Percentiles rank a stretch among this genome's conserved stretches.
Evolutionary conservation across 768 basidiomycete species (phyloP).

Genomic region (Clitopilus hobsonii): DNA sequence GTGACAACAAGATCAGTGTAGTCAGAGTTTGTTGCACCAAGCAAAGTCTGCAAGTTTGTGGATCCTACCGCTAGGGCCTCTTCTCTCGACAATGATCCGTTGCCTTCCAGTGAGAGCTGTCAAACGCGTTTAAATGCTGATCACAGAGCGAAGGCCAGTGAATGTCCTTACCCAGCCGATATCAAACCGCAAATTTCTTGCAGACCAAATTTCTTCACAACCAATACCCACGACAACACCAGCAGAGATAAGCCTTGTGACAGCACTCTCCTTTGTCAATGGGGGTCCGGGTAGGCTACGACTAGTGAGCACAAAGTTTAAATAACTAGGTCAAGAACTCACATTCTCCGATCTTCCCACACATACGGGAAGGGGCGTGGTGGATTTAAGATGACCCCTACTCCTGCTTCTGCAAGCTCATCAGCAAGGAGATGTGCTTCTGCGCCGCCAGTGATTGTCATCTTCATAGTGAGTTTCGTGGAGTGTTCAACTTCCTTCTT

Average conservation of each 20-base stretch:
- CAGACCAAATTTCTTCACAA: conserved; percentile 58
- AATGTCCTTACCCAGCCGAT: conserved; percentile 66
- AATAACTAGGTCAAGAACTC: conserved; percentile 15
- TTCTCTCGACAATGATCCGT: conserved; percentile 32
- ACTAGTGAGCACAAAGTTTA: not conserved
- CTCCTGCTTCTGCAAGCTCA: conserved; percentile 48
- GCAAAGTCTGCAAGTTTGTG: conserved; percentile 36
- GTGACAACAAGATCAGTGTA: conserved; percentile 55
- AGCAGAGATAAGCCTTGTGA: conserved; percentile 57
- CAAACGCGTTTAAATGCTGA: not conserved
- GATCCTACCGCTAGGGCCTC: conserved; percentile 44
- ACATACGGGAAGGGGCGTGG: conserved; percentile 63
- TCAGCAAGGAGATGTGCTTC: conserved; percentile 70
- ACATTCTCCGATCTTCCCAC: conserved; percentile 75
- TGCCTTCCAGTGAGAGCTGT: conserved; percentile 41
- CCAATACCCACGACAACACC: conserved; percentile 74
- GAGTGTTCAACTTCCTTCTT: conserved; percentile 56
- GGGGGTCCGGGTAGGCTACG: conserved; percentile 68
- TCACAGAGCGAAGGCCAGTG: not conserved
- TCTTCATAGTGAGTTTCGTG: conserved; percentile 36
- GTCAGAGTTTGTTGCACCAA: conserved; percentile 28
- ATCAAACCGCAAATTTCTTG: conserved; percentile 77
- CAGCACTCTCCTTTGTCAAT: conserved; percentile 46
- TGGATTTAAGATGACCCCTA: conserved; percentile 47
- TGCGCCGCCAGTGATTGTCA: conserved; percentile 62